Percentiles rank a stretch among this genome's conserved stretches.
These are phyloP conservation scores for Backusella liffmaniae DNA, from an alignment of 192 early-diverging fungal genomes.

Conservation along the genomic window DNA sequence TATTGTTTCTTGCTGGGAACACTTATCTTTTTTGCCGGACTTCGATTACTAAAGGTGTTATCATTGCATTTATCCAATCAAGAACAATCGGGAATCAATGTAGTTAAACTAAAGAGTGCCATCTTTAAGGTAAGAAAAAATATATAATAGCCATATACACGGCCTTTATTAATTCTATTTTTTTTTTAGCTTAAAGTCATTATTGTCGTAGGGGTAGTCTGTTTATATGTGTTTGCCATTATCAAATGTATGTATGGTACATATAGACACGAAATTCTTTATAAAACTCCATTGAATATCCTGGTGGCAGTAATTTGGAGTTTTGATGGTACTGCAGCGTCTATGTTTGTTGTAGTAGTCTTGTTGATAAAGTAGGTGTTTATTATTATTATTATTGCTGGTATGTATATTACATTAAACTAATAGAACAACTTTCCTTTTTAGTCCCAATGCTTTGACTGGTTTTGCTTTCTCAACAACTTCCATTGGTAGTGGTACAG, in stretches of 20 bases:
- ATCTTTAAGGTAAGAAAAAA: conserved; percentile 17
- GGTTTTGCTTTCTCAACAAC: not conserved
- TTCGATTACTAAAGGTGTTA: conserved; percentile 17
- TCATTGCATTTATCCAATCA: not conserved
- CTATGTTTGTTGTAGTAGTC: not conserved
- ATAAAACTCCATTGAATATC: not conserved
- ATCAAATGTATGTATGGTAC: conserved; percentile 2
- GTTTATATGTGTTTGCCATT: conserved; percentile 14
- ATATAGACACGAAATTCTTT: not conserved
- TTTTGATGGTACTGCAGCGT: conserved; percentile 5
- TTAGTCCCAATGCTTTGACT: not conserved
- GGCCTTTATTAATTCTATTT: not conserved
- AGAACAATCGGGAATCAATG: not conserved
- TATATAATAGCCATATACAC: not conserved
- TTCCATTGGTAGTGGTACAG: not conserved
- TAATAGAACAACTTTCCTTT: not conserved
- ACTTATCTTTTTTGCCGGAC: conserved; percentile 14
- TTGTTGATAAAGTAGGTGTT: not conserved
- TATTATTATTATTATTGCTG: not conserved
- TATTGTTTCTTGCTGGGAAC: conserved; percentile 19
- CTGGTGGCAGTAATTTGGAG: not conserved
- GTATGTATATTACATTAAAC: not conserved
- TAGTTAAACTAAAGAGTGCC: conserved; percentile 15
- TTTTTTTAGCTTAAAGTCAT: conserved; percentile 19
- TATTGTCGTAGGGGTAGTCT: not conserved